phyloP scores from a whole-genome alignment of 2,329 filamentous ascomycete species.

The Aspergillus proliferans region DNA sequence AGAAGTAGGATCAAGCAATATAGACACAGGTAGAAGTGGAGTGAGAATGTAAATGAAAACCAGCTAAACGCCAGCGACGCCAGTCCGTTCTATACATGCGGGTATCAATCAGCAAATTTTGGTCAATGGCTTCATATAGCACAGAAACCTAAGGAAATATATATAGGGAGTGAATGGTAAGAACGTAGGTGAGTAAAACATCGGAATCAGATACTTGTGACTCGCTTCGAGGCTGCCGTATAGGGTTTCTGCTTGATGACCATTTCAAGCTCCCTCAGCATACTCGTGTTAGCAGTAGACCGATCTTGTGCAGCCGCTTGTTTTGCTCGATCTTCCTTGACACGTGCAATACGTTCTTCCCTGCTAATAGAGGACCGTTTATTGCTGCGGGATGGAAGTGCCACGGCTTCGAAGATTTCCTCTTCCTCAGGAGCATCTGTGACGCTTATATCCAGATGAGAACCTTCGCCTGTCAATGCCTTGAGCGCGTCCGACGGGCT shows the following conservation, averaged over 20 bases:
- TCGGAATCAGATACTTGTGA: constrained; percentile 38
- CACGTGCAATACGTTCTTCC: constrained; percentile 80
- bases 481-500: constrained; percentile 65
- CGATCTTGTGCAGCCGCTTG: constrained; percentile 67
- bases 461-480: constrained; percentile 67
- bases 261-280: constrained; percentile 88
- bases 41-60: constrained; percentile 6
- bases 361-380: constrained; percentile 66
- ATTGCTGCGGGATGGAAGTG: constrained; percentile 56
- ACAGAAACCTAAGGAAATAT: neutral
- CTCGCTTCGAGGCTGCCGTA: constrained; percentile 30
- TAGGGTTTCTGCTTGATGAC: constrained; percentile 62
- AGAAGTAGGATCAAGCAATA: constrained; percentile 1
- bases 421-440: constrained; percentile 48
- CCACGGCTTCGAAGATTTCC: constrained; percentile 88
- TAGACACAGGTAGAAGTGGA: constrained; percentile 4
- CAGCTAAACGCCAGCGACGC: constrained; percentile 24
- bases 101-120: constrained; percentile 27
- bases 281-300: constrained; percentile 74
- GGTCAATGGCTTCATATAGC: constrained; percentile 8
- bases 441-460: constrained; percentile 27
- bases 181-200: constrained; percentile 1
- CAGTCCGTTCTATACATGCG: constrained; percentile 25
- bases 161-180: neutral
- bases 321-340: constrained; percentile 76